Conservation (phyloP, 192 early-diverging fungal species). For the Coemansia sp. region DNA sequence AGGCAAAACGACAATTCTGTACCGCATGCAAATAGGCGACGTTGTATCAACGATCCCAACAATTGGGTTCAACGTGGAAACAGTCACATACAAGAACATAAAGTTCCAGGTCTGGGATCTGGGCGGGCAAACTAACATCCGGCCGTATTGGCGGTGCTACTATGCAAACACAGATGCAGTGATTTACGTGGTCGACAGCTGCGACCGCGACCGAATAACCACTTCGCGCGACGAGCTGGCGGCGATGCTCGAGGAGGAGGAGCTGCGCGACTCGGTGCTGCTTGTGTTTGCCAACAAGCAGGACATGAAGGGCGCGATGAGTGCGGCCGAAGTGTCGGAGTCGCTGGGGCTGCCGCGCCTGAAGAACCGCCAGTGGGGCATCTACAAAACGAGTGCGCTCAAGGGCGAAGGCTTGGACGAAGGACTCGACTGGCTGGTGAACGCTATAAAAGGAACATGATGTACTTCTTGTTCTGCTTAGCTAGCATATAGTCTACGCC, state of each 20-base stretch:
- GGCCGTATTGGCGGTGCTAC: constrained; percentile 99
- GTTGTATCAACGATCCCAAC: constrained; percentile 97
- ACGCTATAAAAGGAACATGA: constrained; percentile 40
- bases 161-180: constrained; percentile 99
- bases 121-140: constrained; percentile 86
- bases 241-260: constrained; percentile 94
- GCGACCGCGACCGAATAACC: constrained; percentile 85
- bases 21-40: constrained; percentile 94
- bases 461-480: not conserved
- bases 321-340: constrained; percentile 85
- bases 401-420: constrained; percentile 93
- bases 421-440: constrained; percentile 83
- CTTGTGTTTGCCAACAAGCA: constrained; percentile 99
- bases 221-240: constrained; percentile 88
- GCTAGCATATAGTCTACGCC: not conserved
- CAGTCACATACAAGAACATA: constrained; percentile 95
- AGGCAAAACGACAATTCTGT: constrained; percentile 97
- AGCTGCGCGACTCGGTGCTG: constrained; percentile 83
- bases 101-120: constrained; percentile 99
- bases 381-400: constrained; percentile 90
- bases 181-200: constrained; percentile 96
- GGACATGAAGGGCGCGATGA: constrained; percentile 93
- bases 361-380: constrained; percentile 91
- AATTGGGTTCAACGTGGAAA: constrained; percentile 88
- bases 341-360: constrained; percentile 77